Evolutionary conservation across 2,329 filamentous ascomycete genomes (phyloP).

Genomic region (Nothopassalora personata): DNA sequence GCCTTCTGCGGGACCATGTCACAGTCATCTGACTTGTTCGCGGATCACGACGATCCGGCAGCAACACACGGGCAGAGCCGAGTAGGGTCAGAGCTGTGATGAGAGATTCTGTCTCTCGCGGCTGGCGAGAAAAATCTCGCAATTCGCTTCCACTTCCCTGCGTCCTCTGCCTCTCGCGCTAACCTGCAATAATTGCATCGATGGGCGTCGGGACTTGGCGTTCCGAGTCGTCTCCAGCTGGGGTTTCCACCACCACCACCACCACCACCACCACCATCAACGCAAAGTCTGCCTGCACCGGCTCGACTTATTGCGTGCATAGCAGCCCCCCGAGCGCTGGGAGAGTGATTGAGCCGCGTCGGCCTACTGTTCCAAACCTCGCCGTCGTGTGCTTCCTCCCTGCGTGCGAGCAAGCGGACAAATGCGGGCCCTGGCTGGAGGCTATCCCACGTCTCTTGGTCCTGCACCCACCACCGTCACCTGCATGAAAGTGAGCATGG

Average conservation of each 20-base stretch:
- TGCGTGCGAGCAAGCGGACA: not conserved
- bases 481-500: constrained; percentile 1
- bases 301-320: not conserved
- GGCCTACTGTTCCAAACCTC: not conserved
- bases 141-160: not conserved
- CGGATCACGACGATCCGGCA: not conserved
- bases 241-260: no score
- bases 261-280: no score
- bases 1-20: not conserved
- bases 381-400: not conserved
- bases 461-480: not conserved
- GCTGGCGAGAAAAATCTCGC: not conserved
- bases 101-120: not conserved
- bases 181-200: not conserved
- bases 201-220: not conserved
- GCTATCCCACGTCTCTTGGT: not conserved
- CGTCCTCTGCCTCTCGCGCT: not conserved
- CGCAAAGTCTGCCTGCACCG: not conserved
- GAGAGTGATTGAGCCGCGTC: not conserved
- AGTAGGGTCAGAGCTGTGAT: not conserved
- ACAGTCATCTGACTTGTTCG: not conserved
- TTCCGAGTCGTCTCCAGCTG: not conserved
- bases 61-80: not conserved
- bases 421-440: not conserved
- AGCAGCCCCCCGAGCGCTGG: not conserved